These are phyloP conservation scores for Phytophthora lateralis DNA, from an alignment of 352 stramenopile genomes.

Conservation along the genomic window DNA sequence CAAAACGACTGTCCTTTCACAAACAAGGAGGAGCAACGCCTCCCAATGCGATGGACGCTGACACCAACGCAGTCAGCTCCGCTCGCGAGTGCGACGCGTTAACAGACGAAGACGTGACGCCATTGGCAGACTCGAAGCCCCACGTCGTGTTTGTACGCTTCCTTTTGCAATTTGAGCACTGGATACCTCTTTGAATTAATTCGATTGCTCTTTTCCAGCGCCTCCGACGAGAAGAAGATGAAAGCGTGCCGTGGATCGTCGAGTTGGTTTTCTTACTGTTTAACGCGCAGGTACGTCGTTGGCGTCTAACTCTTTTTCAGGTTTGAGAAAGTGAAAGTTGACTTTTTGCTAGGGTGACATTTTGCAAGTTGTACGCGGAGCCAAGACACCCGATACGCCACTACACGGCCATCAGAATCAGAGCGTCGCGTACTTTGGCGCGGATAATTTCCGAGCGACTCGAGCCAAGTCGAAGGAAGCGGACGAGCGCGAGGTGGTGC, in stretches of 20 bases:
- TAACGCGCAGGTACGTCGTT: constrained; percentile 46
- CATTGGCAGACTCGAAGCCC: constrained; percentile 33
- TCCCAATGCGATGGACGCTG: constrained; percentile 20
- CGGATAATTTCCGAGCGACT: constrained; percentile 39
- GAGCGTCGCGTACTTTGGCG: constrained; percentile 36
- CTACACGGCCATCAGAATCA: not conserved
- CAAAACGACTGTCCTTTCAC: constrained; percentile 28
- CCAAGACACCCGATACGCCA: constrained; percentile 7
- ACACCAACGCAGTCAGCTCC: constrained; percentile 10
- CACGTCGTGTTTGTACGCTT: constrained; percentile 52
- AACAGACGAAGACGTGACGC: constrained; percentile 39
- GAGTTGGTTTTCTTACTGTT: constrained; percentile 60
- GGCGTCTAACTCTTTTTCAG: not conserved
- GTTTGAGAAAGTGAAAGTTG: not conserved
- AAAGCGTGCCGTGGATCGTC: constrained; percentile 44
- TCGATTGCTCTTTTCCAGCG: constrained; percentile 19
- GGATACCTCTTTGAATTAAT: not conserved
- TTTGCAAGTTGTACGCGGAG: constrained; percentile 46
- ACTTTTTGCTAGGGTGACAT: constrained; percentile 39
- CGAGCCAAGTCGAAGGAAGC: constrained; percentile 47
- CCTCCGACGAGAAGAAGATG: constrained; percentile 41
- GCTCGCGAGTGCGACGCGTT: constrained; percentile 33
- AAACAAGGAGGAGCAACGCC: not conserved
- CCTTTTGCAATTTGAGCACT: not conserved
- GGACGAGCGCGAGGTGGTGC: constrained; percentile 45